A percentile compares a stretch with the other conserved stretches of the same genome.
These are phyloP conservation scores for Artemisia argyi DNA, from an alignment of 129 eudicot genomes.

Conservation along the genomic window DNA sequence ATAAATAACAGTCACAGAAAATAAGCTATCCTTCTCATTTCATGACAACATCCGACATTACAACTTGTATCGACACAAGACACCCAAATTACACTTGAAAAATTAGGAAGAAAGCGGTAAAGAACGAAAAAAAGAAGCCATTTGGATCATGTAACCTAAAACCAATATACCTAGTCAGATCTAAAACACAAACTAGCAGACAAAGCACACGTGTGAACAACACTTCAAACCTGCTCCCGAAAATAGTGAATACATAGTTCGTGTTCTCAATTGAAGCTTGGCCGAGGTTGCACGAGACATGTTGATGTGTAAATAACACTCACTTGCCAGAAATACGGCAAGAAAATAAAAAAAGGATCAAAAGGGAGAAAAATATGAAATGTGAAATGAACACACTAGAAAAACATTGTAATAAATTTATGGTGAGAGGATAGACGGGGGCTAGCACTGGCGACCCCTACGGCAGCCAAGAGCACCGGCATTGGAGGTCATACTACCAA, in stretches of 20 bases:
- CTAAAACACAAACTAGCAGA: constrained; percentile 27
- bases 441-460: constrained; percentile 79
- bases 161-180: constrained; percentile 37
- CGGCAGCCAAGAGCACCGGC: constrained; percentile 78
- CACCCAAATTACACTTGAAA: constrained; percentile 21
- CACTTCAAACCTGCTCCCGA: constrained; percentile 49
- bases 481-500: constrained; percentile 62
- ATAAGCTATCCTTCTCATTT: constrained; percentile 21
- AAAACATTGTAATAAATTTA: background rate
- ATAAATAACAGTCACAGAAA: background rate
- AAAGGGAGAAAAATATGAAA: constrained; percentile 28
- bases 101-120: constrained; percentile 3
- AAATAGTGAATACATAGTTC: background rate
- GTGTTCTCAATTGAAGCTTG: constrained; percentile 35
- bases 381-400: constrained; percentile 19
- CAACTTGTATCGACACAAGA: constrained; percentile 39
- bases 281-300: constrained; percentile 68
- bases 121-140: constrained; percentile 3
- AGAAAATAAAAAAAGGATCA: constrained; percentile 23
- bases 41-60: constrained; percentile 36
- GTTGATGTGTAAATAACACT: constrained; percentile 41
- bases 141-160: constrained; percentile 27
- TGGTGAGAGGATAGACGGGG: constrained; percentile 3
- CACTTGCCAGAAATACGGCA: constrained; percentile 45
- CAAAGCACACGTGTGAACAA: constrained; percentile 44